These are phyloP conservation scores for Gossypium laxum DNA, from an alignment of 441 rosid genomes.

Conservation along the genomic window DNA sequence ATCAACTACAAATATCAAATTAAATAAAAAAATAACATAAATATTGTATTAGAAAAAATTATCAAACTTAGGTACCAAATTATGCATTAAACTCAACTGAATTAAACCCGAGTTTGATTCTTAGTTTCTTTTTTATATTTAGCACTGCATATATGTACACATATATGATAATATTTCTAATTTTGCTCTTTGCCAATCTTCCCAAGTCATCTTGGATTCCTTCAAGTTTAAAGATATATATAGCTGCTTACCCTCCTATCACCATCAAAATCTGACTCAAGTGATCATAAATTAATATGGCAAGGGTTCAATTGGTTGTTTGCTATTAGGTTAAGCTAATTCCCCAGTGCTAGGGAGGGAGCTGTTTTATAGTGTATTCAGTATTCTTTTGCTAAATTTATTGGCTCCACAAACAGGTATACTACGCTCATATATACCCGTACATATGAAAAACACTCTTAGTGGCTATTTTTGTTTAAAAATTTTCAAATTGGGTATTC, in stretches of 20 bases:
- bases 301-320: neutral
- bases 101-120: too few species aligned
- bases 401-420: neutral
- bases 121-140: too few species aligned
- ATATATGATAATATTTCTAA: neutral
- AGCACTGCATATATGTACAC: too few species aligned
- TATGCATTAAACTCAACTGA: too few species aligned
- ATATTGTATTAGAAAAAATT: too few species aligned
- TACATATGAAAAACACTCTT: too few species aligned
- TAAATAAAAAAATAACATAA: too few species aligned
- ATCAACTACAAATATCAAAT: too few species aligned
- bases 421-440: neutral
- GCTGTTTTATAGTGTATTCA: neutral
- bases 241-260: neutral
- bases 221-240: neutral
- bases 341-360: neutral
- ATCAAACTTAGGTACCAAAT: too few species aligned
- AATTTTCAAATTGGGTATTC: too few species aligned
- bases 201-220: slow-evolving; percentile 38
- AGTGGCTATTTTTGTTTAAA: too few species aligned
- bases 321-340: neutral
- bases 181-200: slow-evolving; percentile 14
- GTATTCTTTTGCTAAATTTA: neutral
- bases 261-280: neutral
- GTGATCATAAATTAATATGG: neutral